Percentiles rank a stretch among this genome's conserved stretches.
These are phyloP conservation scores for Fusarium dlaminii DNA, from an alignment of 2,329 filamentous ascomycete species.

Conservation along the genomic window DNA sequence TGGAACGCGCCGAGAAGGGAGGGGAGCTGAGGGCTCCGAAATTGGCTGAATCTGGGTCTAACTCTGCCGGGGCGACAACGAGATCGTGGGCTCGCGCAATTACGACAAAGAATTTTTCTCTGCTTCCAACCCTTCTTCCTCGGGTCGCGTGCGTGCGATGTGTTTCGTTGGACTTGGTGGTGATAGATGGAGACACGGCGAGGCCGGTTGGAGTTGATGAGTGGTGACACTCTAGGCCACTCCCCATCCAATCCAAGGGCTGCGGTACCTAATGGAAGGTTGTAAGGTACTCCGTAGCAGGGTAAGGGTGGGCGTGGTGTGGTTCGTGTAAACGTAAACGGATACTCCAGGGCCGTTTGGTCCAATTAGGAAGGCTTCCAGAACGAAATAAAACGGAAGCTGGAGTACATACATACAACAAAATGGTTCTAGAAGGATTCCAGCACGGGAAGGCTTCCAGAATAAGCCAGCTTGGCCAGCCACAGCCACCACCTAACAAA, in stretches of 20 bases:
- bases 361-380: slow-evolving; percentile 40
- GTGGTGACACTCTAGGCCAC: slow-evolving; percentile 27
- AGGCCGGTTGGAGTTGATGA: slow-evolving; percentile 37
- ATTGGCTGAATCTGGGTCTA: slow-evolving; percentile 17
- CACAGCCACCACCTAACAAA: background rate
- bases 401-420: background rate
- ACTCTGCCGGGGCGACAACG: slow-evolving; percentile 4
- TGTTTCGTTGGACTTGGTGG: slow-evolving; percentile 9
- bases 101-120: slow-evolving; percentile 17
- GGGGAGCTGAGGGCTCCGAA: background rate
- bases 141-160: background rate
- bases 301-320: slow-evolving; percentile 19
- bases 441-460: background rate
- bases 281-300: background rate
- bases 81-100: slow-evolving; percentile 6
- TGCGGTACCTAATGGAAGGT: background rate
- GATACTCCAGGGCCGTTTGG: background rate
- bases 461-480: background rate
- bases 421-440: slow-evolving; percentile 37
- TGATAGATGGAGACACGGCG: slow-evolving; percentile 45
- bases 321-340: slow-evolving; percentile 24
- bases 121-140: background rate
- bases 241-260: slow-evolving; percentile 7
- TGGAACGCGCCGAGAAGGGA: slow-evolving; percentile 19
- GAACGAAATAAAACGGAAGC: slow-evolving; percentile 23